These are phyloP conservation scores for Saxophila tyrrhenica DNA, from an alignment of 495 filamentous ascomycete genomes.

Conservation along the genomic window DNA sequence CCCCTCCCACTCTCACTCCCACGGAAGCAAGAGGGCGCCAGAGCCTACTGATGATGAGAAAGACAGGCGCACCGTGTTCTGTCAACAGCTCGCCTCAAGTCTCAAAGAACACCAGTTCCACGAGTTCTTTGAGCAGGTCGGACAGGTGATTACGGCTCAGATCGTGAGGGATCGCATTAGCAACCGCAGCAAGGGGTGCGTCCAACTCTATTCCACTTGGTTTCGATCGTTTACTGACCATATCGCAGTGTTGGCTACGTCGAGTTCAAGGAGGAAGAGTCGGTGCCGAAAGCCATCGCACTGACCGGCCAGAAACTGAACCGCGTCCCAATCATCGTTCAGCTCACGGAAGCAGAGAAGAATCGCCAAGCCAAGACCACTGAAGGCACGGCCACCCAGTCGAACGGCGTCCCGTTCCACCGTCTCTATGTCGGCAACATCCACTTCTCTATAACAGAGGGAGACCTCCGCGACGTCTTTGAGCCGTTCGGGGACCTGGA, in stretches of 20 bases:
- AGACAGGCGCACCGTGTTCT: conserved; percentile 93
- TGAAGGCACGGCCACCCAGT: conserved; percentile 52
- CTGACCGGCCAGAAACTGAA: conserved; percentile 97
- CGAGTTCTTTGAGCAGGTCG: conserved; percentile 91
- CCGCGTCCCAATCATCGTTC: conserved; percentile 97
- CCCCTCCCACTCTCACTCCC: conserved; percentile 36
- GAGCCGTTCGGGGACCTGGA: conserved; percentile 97
- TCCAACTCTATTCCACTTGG: conserved; percentile 8
- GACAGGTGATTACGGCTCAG: conserved; percentile 92
- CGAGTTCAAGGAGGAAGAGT: conserved; percentile 95
- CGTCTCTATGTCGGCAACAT: conserved; percentile 99
- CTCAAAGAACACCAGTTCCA: conserved; percentile 89
- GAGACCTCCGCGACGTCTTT: conserved; percentile 91
- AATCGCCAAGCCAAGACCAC: conserved; percentile 90
- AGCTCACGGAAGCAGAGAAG: conserved; percentile 98
- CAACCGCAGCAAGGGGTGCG: conserved; percentile 93
- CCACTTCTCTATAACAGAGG: conserved; percentile 98
- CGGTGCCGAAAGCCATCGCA: conserved; percentile 84
- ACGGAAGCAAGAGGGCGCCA: conserved; percentile 16
- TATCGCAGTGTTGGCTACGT: conserved; percentile 85
- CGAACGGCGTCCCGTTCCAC: conserved; percentile 84
- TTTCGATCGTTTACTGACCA: conserved; percentile 27
- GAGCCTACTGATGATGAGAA: conserved; percentile 89
- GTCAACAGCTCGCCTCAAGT: conserved; percentile 89
- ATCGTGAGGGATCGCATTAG: conserved; percentile 98